These are phyloP conservation scores for Karstenula rhodostoma DNA, from an alignment of 2,329 filamentous ascomycete genomes.

Conservation along the genomic window DNA sequence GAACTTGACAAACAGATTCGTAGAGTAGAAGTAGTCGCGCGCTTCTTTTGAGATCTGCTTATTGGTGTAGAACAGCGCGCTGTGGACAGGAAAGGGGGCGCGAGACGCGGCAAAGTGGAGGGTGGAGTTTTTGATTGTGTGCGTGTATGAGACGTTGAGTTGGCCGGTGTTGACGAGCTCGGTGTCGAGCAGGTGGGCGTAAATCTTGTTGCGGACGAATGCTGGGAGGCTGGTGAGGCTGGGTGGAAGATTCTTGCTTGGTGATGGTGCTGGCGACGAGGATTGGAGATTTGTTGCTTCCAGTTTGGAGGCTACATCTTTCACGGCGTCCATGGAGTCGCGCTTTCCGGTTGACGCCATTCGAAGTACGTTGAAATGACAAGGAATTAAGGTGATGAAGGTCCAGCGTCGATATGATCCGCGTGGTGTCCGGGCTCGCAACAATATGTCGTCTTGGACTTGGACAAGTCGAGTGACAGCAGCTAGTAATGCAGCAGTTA, in stretches of 20 bases:
- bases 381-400: background rate
- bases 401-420: background rate
- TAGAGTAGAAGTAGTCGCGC: conserved; percentile 40
- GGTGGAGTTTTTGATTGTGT: conserved; percentile 28
- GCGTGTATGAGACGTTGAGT: conserved; percentile 42
- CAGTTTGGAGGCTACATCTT: conserved; percentile 26
- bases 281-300: conserved; percentile 21
- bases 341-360: conserved; percentile 30
- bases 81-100: conserved; percentile 35
- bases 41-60: conserved; percentile 35
- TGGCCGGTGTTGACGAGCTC: conserved; percentile 42
- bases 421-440: background rate
- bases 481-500: no score
- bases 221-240: conserved; percentile 37
- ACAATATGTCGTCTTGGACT: background rate
- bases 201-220: conserved; percentile 44
- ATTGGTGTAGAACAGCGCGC: conserved; percentile 37
- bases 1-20: conserved; percentile 42
- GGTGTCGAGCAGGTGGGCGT: conserved; percentile 43
- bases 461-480: background rate
- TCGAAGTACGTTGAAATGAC: background rate
- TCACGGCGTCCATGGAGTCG: conserved; percentile 44
- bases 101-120: conserved; percentile 41
- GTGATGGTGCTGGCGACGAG: background rate
- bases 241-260: conserved; percentile 34